These are phyloP conservation scores for Acanthamoeba rhysodes DNA, from an alignment of 208 protist species.

Conservation along the genomic window DNA sequence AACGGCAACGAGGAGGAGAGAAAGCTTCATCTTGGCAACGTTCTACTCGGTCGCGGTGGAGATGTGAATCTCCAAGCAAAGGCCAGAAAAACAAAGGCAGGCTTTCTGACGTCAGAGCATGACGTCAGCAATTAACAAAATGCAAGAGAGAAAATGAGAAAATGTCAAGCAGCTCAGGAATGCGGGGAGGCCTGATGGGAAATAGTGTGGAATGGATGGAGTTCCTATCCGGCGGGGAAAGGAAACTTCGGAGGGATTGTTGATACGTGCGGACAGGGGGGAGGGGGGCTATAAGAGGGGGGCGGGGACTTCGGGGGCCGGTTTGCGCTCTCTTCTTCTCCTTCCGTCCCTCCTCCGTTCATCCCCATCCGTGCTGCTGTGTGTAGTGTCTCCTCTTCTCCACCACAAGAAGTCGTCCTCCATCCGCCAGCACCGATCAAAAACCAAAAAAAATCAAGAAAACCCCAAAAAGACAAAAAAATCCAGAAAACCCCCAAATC, in stretches of 20 bases:
- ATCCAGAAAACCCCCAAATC: not conserved
- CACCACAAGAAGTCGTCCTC: not conserved
- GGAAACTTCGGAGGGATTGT: not conserved
- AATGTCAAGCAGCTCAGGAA: not conserved
- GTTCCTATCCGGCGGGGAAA: not conserved
- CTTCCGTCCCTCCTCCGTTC: not conserved
- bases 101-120: not conserved
- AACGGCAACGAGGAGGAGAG: not conserved
- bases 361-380: not conserved
- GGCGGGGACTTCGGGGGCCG: not conserved
- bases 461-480: constrained; percentile 32
- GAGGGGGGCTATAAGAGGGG: not conserved
- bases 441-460: constrained; percentile 61
- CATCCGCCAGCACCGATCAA: not conserved
- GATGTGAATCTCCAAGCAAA: no score
- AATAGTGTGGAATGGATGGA: not conserved
- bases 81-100: no score
- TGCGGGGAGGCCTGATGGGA: not conserved
- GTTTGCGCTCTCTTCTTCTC: constrained; percentile 17
- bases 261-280: not conserved
- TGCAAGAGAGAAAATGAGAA: not conserved
- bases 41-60: not conserved
- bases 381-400: not conserved
- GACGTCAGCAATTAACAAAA: not conserved
- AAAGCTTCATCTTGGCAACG: not conserved